Percentiles rank a stretch among this genome's conserved stretches.
phyloP scores from a whole-genome alignment of 169 alveolate species.

The Blepharisma undulans region DNA sequence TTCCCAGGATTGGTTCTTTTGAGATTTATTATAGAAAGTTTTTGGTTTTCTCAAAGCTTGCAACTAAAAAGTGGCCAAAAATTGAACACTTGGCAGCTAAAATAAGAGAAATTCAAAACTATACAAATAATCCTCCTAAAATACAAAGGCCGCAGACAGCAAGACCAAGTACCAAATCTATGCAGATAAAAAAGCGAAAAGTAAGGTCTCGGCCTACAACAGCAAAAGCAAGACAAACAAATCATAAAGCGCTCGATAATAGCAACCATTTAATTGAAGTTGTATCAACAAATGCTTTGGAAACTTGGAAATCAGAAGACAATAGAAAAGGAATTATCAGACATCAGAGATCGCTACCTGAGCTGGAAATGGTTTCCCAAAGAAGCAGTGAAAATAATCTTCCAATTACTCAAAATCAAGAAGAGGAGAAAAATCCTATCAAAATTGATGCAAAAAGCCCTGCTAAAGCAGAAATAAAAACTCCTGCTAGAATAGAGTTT shows the following conservation, averaged over 20 bases:
- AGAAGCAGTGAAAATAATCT: background rate
- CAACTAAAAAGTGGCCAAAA: background rate
- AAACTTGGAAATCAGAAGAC: background rate
- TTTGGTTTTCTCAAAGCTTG: conserved; percentile 18
- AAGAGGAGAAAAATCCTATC: background rate
- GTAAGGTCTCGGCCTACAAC: background rate
- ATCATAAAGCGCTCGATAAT: background rate
- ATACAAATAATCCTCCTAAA: background rate
- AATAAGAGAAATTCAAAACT: background rate
- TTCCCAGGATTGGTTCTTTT: conserved; percentile 35
- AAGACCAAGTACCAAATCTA: background rate
- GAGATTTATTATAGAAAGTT: conserved; percentile 22
- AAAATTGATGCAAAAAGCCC: background rate
- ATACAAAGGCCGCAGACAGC: background rate
- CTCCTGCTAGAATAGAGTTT: background rate
- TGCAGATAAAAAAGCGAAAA: background rate
- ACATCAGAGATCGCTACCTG: background rate
- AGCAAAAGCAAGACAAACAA: background rate
- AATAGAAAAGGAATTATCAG: background rate
- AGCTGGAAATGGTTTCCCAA: background rate
- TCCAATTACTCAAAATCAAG: background rate
- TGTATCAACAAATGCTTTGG: background rate
- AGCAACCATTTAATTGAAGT: background rate
- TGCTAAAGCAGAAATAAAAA: background rate
- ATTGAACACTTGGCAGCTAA: background rate